Evolutionary conservation across 257 asterid genomes (phyloP).

Genomic region (Cruciata laevipes): DNA sequence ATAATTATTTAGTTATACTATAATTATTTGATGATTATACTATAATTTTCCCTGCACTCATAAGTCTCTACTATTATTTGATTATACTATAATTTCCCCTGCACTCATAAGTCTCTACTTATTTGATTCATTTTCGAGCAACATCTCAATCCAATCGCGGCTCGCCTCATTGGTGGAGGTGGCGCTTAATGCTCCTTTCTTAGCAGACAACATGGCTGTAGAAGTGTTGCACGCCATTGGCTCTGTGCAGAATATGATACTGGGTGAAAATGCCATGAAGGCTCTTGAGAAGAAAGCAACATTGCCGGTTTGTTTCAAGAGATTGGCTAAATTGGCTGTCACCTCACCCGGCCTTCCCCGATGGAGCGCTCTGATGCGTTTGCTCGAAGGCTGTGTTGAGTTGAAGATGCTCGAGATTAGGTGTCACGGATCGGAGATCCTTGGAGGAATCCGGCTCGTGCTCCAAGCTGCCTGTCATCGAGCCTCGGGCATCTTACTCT

Average conservation of each 20-base stretch:
- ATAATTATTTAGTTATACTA: too few species aligned
- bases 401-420: background rate
- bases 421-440: background rate
- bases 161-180: background rate
- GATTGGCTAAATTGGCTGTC: background rate
- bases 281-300: background rate
- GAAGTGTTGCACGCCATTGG: background rate
- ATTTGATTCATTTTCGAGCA: background rate
- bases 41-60: too few species aligned
- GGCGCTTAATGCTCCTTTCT: background rate
- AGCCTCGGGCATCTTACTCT: background rate
- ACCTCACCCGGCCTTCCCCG: background rate
- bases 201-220: background rate
- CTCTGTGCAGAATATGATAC: background rate
- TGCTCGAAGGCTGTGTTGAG: background rate
- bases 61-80: too few species aligned
- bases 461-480: background rate
- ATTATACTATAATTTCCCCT: too few species aligned
- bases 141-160: background rate
- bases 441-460: background rate
- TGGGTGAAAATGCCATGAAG: background rate
- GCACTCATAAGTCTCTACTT: background rate
- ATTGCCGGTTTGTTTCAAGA: background rate
- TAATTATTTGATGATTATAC: too few species aligned
- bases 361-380: background rate